A percentile compares a stretch with the other conserved stretches of the same genome.
Evolutionary conservation across 192 early-diverging fungal species (phyloP).

Genomic region (Podila verticillata): DNA sequence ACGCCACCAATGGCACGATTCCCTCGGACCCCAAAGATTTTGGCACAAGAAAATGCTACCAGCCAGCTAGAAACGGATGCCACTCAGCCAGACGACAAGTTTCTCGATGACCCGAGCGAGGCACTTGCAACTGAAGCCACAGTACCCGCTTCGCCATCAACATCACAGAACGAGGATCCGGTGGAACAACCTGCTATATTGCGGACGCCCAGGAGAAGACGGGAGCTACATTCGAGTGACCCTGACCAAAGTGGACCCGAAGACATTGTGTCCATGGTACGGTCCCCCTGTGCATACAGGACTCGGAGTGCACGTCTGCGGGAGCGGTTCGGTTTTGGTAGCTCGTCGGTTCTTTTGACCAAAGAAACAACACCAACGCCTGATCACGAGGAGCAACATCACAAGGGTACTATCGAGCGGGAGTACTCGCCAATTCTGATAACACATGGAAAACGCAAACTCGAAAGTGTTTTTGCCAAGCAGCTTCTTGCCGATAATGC

Average conservation of each 20-base stretch:
- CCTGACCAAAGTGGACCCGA: conserved; percentile 16
- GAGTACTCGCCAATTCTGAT: background rate
- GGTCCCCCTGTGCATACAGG: conserved; percentile 38
- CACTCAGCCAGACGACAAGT: conserved; percentile 38
- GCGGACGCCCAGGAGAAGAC: background rate
- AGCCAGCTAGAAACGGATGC: conserved; percentile 31
- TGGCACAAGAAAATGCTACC: conserved; percentile 3
- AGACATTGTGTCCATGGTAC: conserved; percentile 27
- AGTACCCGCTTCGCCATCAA: conserved; percentile 7
- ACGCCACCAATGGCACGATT: background rate
- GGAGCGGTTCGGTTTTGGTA: background rate
- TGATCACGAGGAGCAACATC: background rate
- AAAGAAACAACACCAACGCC: conserved; percentile 2
- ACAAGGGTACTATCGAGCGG: background rate
- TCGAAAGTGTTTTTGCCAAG: background rate
- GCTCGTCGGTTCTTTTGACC: background rate
- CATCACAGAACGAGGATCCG: background rate
- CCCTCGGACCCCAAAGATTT: background rate
- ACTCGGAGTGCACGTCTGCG: conserved; percentile 3
- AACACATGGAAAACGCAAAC: background rate
- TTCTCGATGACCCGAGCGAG: conserved; percentile 11
- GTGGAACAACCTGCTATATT: background rate
- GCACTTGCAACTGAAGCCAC: conserved; percentile 1
- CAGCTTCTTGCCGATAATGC: background rate
- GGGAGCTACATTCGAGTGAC: conserved; percentile 2